Percentiles rank a stretch among this genome's conserved stretches.
Evolutionary conservation across 2,329 filamentous ascomycete genomes (phyloP).

Genomic region (Trichoderma afroharzianum): DNA sequence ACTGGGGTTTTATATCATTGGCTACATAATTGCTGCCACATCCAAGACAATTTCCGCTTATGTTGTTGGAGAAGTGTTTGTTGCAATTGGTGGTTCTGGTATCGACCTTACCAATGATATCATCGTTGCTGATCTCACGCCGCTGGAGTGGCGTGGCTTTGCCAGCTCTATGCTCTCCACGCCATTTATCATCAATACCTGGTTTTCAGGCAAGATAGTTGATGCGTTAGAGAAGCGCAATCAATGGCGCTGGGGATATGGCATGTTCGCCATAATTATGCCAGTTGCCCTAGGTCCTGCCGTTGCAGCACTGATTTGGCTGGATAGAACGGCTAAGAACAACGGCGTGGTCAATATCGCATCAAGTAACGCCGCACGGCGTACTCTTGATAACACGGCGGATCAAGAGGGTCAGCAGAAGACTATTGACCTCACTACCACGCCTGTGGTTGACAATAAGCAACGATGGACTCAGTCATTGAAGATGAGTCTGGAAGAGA

Average conservation of each 20-base stretch:
- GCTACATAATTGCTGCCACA: conserved; percentile 56
- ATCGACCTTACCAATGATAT: conserved; percentile 60
- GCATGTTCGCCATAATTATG: conserved; percentile 57
- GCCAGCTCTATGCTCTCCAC: conserved; percentile 28
- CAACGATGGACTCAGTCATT: conserved; percentile 24
- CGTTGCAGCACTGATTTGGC: conserved; percentile 48
- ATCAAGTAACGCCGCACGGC: conserved; percentile 35
- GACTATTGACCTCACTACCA: background rate
- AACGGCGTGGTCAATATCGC: conserved; percentile 42
- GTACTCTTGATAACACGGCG: conserved; percentile 19
- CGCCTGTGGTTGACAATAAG: conserved; percentile 21
- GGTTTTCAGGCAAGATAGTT: conserved; percentile 39
- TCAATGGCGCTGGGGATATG: conserved; percentile 44
- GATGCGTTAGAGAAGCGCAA: conserved; percentile 32
- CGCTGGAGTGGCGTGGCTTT: conserved; percentile 38
- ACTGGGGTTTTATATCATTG: conserved; percentile 51
- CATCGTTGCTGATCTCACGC: conserved; percentile 60
- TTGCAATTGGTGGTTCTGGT: conserved; percentile 55
- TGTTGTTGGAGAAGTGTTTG: conserved; percentile 54
- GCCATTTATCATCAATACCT: conserved; percentile 36
- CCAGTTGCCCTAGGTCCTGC: conserved; percentile 54
- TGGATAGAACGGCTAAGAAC: conserved; percentile 55
- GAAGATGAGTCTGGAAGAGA: conserved; percentile 41
- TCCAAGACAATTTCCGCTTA: conserved; percentile 51
- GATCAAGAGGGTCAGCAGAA: background rate